Conservation (phyloP, 2,329 filamentous ascomycete genomes). For the Mycocentrospora acerina region DNA sequence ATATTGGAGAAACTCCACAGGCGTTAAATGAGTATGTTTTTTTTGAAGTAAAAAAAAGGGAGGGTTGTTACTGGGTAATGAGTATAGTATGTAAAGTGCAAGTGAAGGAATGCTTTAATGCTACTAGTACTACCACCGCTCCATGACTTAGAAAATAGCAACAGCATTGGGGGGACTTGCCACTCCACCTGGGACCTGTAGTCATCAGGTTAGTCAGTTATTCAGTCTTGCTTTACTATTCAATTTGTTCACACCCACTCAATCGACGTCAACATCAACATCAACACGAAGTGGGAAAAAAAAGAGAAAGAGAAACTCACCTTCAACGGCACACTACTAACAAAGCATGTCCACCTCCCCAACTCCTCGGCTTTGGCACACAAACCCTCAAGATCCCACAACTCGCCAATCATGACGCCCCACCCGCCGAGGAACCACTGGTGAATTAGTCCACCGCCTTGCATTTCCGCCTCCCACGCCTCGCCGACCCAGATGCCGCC, state of each 20-base stretch:
- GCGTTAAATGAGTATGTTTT: no score
- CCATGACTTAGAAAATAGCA: constrained; percentile 40
- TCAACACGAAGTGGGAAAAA: no score
- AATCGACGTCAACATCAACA: no score
- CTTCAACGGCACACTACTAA: constrained; percentile 62
- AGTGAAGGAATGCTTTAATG: no score
- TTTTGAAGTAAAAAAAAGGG: no score
- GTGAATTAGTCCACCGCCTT: constrained; percentile 37
- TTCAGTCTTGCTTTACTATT: no score
- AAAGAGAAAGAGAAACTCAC: constrained; percentile 26
- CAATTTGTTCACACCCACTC: no score
- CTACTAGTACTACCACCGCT: no score
- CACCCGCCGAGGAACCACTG: constrained; percentile 38
- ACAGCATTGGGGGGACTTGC: constrained; percentile 42
- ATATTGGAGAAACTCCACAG: no score
- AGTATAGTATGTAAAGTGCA: no score
- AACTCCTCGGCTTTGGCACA: constrained; percentile 55
- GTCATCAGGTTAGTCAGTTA: no score
- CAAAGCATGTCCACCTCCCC: constrained; percentile 60
- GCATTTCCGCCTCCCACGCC: constrained; percentile 38
- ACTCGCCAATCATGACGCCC: constrained; percentile 44
- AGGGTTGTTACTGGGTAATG: no score
- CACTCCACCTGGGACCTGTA: constrained; percentile 52
- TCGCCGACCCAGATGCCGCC: constrained; percentile 39
- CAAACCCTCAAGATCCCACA: constrained; percentile 53